Conservation (phyloP, 2,329 filamentous ascomycete genomes). For the Aureobasidium sp. region DNA sequence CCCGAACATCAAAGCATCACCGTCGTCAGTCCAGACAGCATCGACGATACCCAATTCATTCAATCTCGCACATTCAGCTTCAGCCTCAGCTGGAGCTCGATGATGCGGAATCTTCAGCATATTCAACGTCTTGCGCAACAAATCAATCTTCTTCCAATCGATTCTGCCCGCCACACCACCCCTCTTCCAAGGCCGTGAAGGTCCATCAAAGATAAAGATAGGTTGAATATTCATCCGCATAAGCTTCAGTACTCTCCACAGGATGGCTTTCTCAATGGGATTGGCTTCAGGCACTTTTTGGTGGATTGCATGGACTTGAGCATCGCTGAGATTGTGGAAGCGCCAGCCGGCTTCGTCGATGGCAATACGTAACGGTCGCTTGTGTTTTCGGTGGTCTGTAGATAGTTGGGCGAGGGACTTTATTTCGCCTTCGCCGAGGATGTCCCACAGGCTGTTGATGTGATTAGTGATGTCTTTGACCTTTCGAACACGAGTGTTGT, state of each 20-base stretch:
- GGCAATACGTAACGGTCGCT: constrained; percentile 32
- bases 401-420: constrained; percentile 30
- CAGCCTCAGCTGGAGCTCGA: constrained; percentile 39
- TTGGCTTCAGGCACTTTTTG: constrained; percentile 29
- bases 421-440: constrained; percentile 29
- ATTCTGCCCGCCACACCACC: constrained; percentile 24
- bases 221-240: constrained; percentile 43
- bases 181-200: constrained; percentile 33
- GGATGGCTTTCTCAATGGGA: constrained; percentile 34
- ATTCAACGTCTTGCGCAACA: constrained; percentile 31
- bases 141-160: constrained; percentile 24
- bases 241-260: constrained; percentile 36
- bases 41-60: constrained; percentile 38
- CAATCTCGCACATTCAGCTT: constrained; percentile 40
- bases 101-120: constrained; percentile 35
- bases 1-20: constrained; percentile 41
- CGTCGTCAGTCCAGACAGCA: constrained; percentile 41
- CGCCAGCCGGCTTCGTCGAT: constrained; percentile 38
- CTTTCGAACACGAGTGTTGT: too few species aligned
- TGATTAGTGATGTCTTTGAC: background rate
- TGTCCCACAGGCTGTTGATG: constrained; percentile 26
- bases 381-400: constrained; percentile 26
- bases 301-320: constrained; percentile 28
- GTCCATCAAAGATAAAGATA: constrained; percentile 48
- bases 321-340: constrained; percentile 32